phyloP scores from a whole-genome alignment of 192 early-diverging fungal species.

The Diversispora eburnea region DNA sequence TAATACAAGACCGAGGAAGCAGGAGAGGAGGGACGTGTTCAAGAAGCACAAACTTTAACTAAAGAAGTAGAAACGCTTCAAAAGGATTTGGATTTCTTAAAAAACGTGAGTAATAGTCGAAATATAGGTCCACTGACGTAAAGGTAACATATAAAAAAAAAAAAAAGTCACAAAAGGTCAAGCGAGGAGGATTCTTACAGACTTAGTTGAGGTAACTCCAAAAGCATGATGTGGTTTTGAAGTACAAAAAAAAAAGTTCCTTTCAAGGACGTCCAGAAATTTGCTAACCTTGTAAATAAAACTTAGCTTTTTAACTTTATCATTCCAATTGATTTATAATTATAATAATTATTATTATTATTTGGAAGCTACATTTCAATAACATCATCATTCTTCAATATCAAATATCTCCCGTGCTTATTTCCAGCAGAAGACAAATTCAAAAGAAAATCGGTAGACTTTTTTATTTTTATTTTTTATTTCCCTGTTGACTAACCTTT shows the following conservation, averaged over 20 bases:
- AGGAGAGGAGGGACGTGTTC: conserved; percentile 70
- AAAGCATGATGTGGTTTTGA: too few species aligned
- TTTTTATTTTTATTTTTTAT: conserved; percentile 4
- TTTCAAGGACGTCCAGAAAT: too few species aligned
- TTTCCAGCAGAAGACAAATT: not conserved
- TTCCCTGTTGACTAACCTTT: conserved; percentile 25
- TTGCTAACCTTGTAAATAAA: too few species aligned
- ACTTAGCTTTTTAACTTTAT: too few species aligned
- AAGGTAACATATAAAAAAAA: not conserved
- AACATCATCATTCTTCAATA: not conserved
- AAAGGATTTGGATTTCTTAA: conserved; percentile 54
- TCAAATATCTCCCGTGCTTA: not conserved
- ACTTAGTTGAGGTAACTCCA: too few species aligned
- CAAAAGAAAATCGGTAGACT: conserved; percentile 22
- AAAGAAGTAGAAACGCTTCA: conserved; percentile 66
- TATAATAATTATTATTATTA: too few species aligned
- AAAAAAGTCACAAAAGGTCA: not conserved
- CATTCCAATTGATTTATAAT: too few species aligned
- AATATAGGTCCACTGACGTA: too few species aligned
- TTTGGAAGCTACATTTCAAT: conserved; percentile 5
- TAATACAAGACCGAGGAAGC: conserved; percentile 57
- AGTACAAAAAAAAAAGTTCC: too few species aligned
- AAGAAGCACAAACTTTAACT: conserved; percentile 64
- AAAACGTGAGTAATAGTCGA: conserved; percentile 41
- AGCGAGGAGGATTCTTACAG: not conserved